Evolutionary conservation across 169 alveolate species (phyloP).

Genomic region (Perkinsus olseni): DNA sequence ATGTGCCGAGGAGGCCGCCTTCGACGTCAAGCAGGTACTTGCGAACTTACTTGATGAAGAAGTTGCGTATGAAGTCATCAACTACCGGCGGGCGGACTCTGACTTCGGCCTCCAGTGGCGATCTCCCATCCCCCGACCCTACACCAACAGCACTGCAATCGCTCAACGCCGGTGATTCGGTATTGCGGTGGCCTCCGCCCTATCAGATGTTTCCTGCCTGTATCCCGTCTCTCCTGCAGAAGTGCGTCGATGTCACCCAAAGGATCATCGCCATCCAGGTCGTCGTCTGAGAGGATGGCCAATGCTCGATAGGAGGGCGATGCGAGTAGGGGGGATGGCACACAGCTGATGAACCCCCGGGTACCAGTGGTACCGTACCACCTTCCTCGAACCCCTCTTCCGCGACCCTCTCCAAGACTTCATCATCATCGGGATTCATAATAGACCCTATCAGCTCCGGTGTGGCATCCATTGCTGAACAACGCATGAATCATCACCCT

Average conservation of each 20-base stretch:
- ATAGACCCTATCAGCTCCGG: background rate
- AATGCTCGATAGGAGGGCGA: too few species aligned
- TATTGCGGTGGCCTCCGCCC: too few species aligned
- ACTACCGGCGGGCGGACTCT: conserved; percentile 32
- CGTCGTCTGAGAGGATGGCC: background rate
- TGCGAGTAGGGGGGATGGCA: too few species aligned
- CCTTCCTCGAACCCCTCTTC: background rate
- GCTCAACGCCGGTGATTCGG: too few species aligned
- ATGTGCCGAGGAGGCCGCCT: too few species aligned
- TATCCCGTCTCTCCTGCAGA: background rate
- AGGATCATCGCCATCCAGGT: background rate
- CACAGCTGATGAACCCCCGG: too few species aligned
- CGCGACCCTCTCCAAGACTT: background rate
- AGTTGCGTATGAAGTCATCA: conserved; percentile 81
- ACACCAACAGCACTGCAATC: too few species aligned
- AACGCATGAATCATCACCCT: too few species aligned
- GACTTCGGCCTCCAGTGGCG: background rate
- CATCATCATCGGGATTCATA: background rate
- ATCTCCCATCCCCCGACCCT: background rate
- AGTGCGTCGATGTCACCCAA: background rate
- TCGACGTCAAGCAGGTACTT: too few species aligned
- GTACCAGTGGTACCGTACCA: too few species aligned
- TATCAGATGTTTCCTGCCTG: background rate
- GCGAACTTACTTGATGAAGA: conserved; percentile 64
- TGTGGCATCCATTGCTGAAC: too few species aligned